phyloP scores from a whole-genome alignment of 1,284 basidiomycete species.

The Trametes hirsuta region DNA sequence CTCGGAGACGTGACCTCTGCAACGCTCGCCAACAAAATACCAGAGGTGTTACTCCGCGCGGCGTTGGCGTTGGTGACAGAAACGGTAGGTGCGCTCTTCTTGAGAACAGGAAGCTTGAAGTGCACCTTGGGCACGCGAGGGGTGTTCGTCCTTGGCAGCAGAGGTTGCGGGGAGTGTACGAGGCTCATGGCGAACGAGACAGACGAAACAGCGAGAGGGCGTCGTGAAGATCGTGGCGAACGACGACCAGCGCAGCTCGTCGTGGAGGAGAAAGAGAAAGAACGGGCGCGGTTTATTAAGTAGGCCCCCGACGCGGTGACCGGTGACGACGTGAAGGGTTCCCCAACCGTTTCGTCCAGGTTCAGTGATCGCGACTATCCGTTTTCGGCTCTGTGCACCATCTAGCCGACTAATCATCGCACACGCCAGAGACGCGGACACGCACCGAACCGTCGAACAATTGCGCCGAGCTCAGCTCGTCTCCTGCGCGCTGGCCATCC shows the following conservation, averaged over 20 bases:
- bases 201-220: not conserved
- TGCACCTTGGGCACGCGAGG: constrained; percentile 21
- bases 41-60: constrained; percentile 20
- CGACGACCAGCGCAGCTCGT: constrained; percentile 27
- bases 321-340: not conserved
- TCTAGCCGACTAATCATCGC: constrained; percentile 3
- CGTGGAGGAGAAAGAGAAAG: constrained; percentile 7
- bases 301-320: constrained; percentile 2
- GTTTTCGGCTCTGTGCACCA: not conserved
- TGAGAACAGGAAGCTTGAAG: constrained; percentile 22
- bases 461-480: not conserved
- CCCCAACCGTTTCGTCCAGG: constrained; percentile 19
- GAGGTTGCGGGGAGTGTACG: constrained; percentile 11
- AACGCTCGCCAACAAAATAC: constrained; percentile 8
- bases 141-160: constrained; percentile 17
- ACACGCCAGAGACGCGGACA: not conserved
- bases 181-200: constrained; percentile 12
- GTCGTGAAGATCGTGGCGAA: constrained; percentile 19
- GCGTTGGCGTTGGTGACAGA: constrained; percentile 33
- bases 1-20: constrained; percentile 16
- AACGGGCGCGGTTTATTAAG: constrained; percentile 5
- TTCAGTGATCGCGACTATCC: constrained; percentile 16
- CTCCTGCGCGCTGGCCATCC: not conserved
- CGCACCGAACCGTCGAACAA: not conserved
- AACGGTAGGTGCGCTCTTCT: constrained; percentile 35